Evolutionary conservation across 345 rosid species (phyloP), one percentile per base, ranked within the genome.

Genomic region (Acer yangbiense): DNA sequence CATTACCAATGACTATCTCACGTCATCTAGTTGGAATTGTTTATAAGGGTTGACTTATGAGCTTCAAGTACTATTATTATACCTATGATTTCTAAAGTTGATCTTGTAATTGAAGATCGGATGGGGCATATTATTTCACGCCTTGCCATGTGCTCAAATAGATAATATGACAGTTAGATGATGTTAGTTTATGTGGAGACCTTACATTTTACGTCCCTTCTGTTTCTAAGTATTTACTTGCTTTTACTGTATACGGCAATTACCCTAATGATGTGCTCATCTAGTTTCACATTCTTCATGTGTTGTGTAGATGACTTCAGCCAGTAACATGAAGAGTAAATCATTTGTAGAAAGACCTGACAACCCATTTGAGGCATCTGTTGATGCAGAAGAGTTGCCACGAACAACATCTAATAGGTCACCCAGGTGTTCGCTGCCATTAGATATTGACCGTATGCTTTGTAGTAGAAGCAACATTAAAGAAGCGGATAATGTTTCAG

Each of bases 301-400:
- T 54, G 35, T 77, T 43, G 16, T 70, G 77, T 79, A 92, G 94
- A 79, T 78, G 82, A 72, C 90, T 60, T 79, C 89, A 8, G 14
- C 75, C 10, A 61, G 75, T 52, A 75, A 76, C 61, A 65, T 64
- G 79, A 81, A 69, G 79, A 76, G 54, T 65, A 88, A 87, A 72
- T 76, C 71, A 17, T 62, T 66, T 63, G 54, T 68, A 2, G 81
- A 74, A 55, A 74, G 77, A 27, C 66, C 76, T 7, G 85, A 79
- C 20, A 70, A 29, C 46, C 81, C 44, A 73, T 71, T 73, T n/a
- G 85, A 79, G 73, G 80, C 68, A 79, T 72, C 82, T 55, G 57
- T 72, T 41, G 82, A 77, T 43, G 72, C 80, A 43, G 82, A 82
- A 43, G 83, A 84, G 60, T 79, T 73, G 66, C 75, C 44, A 48